These are phyloP conservation scores for Calvatia gigantea DNA, from an alignment of 768 basidiomycete species.

Conservation along the genomic window DNA sequence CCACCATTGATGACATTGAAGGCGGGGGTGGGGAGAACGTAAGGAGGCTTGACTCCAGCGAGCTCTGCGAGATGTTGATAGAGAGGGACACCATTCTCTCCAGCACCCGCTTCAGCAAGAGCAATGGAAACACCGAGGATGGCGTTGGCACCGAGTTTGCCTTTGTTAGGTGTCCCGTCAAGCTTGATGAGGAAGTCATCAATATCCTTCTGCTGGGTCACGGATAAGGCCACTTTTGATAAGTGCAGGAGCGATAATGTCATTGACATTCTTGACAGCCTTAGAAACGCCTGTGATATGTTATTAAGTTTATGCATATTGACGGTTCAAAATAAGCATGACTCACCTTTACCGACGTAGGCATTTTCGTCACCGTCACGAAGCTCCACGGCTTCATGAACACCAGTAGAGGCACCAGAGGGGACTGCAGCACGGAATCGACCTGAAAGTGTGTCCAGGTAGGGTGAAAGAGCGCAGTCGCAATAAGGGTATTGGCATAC, in stretches of 20 bases:
- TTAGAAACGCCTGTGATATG: conserved; percentile 73
- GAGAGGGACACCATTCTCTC: conserved; percentile 91
- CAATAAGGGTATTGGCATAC: conserved; percentile 32
- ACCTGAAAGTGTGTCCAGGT: conserved; percentile 41
- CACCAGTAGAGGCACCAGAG: conserved; percentile 97
- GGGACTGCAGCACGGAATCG: conserved; percentile 94
- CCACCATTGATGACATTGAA: conserved; percentile 99
- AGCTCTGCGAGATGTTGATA: conserved; percentile 97
- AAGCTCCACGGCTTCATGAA: conserved; percentile 98
- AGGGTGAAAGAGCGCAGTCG: background rate
- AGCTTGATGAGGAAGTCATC: conserved; percentile 98
- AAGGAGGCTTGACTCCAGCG: conserved; percentile 93
- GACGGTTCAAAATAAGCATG: conserved; percentile 3
- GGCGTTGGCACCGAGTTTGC: conserved; percentile 98
- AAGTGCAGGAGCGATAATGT: conserved; percentile 82
- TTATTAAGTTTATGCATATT: conserved; percentile 12
- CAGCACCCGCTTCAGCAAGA: conserved; percentile 88
- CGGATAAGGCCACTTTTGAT: conserved; percentile 79
- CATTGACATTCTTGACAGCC: conserved; percentile 94
- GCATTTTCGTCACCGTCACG: conserved; percentile 91
- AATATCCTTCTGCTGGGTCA: conserved; percentile 91
- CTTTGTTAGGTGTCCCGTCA: conserved; percentile 98
- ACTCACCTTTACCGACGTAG: conserved; percentile 93
- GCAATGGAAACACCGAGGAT: conserved; percentile 99
- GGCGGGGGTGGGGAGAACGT: conserved; percentile 85